Conservation (phyloP, 2,329 filamentous ascomycete genomes). For the Keithomyces neogunnii region DNA sequence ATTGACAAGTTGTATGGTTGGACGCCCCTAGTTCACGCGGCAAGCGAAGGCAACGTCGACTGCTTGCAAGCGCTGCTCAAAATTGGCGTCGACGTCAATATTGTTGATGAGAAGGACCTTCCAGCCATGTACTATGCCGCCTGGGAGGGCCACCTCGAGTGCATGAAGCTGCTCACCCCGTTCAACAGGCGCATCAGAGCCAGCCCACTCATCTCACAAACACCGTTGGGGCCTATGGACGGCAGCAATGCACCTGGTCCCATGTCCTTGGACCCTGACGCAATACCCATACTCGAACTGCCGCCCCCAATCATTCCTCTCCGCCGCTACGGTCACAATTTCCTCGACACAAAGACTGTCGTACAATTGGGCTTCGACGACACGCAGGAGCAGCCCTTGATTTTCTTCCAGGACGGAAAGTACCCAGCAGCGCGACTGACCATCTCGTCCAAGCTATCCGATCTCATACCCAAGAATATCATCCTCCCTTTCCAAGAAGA, state of each 20-base stretch:
- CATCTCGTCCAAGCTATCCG: conserved; percentile 92
- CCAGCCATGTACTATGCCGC: conserved; percentile 97
- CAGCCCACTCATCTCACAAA: conserved; percentile 36
- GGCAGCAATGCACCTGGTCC: conserved; percentile 45
- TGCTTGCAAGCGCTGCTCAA: conserved; percentile 77
- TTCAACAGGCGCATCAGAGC: conserved; percentile 36
- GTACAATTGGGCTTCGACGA: conserved; percentile 87
- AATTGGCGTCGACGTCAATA: conserved; percentile 67
- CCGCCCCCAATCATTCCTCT: conserved; percentile 95
- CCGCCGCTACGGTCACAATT: conserved; percentile 93
- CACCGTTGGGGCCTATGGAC: conserved; percentile 33
- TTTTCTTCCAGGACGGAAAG: conserved; percentile 96
- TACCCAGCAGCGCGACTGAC: conserved; percentile 92
- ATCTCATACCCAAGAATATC: conserved; percentile 92
- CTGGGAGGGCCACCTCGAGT: conserved; percentile 93
- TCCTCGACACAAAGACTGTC: conserved; percentile 94
- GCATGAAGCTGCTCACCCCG: conserved; percentile 78
- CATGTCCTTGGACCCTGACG: conserved; percentile 70
- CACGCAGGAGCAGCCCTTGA: conserved; percentile 63
- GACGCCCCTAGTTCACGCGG: conserved; percentile 93
- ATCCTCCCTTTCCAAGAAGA: conserved; percentile 95
- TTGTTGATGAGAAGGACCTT: conserved; percentile 84
- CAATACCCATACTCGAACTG: conserved; percentile 83
- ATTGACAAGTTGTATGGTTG: conserved; percentile 94
- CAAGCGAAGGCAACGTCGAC: conserved; percentile 88